A percentile compares a stretch with the other conserved stretches of the same genome.
Evolutionary conservation across 23 red algal species (phyloP).

Genomic region (Chondrus crispus): DNA sequence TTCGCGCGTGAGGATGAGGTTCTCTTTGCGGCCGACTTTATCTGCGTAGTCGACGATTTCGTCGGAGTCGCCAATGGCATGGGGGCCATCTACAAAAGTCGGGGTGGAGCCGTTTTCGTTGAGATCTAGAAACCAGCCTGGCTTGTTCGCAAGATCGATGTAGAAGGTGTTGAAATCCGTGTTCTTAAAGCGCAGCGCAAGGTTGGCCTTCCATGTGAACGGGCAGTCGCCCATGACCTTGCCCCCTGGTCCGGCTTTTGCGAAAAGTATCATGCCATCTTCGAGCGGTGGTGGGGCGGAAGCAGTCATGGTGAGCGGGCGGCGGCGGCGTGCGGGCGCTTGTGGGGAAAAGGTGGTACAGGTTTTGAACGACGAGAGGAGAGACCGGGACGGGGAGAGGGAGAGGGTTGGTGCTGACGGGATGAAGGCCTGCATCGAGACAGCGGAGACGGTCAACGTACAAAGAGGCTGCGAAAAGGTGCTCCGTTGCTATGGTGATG

Average conservation of each 20-base stretch:
- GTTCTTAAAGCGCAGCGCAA: conserved; percentile 28
- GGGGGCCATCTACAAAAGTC: conserved; percentile 11
- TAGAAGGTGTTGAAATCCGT: neutral
- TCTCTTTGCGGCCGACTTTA: conserved; percentile 1
- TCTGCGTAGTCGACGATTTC: conserved; percentile 36
- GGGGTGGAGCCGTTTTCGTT: conserved; percentile 39
- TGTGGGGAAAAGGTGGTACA: too few relatives aligned
- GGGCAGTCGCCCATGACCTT: conserved; percentile 54
- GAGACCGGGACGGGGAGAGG: too few relatives aligned
- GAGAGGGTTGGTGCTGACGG: too few relatives aligned
- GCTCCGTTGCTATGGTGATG: too few relatives aligned
- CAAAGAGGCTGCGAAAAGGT: too few relatives aligned
- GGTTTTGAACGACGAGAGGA: too few relatives aligned
- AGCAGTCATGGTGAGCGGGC: neutral
- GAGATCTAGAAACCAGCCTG: conserved; percentile 52
- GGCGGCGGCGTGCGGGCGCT: too few relatives aligned
- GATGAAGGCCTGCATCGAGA: too few relatives aligned
- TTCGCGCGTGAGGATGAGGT: neutral
- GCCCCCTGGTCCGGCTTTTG: conserved; percentile 56
- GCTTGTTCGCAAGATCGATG: conserved; percentile 51
- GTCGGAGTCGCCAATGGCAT: neutral
- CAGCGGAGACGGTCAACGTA: too few relatives aligned
- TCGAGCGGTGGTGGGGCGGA: neutral
- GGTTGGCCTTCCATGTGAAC: conserved; percentile 51
- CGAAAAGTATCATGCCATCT: conserved; percentile 28